Conservation (phyloP, 495 filamentous ascomycete genomes). For the Talaromyces wortmannii region DNA sequence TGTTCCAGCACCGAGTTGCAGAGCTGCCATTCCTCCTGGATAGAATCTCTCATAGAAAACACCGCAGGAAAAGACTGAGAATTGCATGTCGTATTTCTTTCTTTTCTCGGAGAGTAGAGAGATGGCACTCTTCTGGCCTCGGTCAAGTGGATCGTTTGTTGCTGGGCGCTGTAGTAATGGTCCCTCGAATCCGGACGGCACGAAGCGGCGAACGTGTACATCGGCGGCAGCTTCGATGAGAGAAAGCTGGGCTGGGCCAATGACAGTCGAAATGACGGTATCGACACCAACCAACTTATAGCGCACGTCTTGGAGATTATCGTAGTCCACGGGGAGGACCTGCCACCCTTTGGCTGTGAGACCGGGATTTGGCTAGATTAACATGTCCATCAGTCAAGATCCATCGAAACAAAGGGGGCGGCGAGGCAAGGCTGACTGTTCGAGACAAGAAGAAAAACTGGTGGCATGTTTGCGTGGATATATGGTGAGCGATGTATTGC, state of each 20-base stretch:
- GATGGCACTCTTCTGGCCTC: constrained; percentile 50
- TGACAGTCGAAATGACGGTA: constrained; percentile 68
- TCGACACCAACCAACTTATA: constrained; percentile 63
- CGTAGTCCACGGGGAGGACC: constrained; percentile 59
- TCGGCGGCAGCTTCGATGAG: constrained; percentile 65
- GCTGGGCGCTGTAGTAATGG: constrained; percentile 14
- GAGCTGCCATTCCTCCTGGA: constrained; percentile 50
- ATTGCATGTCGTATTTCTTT: constrained; percentile 43
- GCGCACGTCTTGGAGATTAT: constrained; percentile 43
- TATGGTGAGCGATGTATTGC: constrained; percentile 51
- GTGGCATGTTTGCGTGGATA: constrained; percentile 51
- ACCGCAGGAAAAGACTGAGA: constrained; percentile 64
- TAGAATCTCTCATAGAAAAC: constrained; percentile 72
- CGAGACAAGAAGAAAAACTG: constrained; percentile 62
- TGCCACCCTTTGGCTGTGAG: constrained; percentile 42
- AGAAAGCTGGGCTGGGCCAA: constrained; percentile 55
- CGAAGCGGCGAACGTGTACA: constrained; percentile 59
- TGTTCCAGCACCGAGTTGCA: constrained; percentile 42
- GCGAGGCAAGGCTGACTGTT: constrained; percentile 32
- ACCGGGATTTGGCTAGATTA: constrained; percentile 15
- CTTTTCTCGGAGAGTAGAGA: constrained; percentile 46
- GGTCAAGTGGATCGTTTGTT: constrained; percentile 39
- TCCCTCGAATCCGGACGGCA: constrained; percentile 72
- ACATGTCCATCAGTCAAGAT: constrained; percentile 5
- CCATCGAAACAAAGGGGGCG: neutral